These are phyloP conservation scores for Westerdykella aurantiaca DNA, from an alignment of 2,329 filamentous ascomycete genomes.

Conservation along the genomic window DNA sequence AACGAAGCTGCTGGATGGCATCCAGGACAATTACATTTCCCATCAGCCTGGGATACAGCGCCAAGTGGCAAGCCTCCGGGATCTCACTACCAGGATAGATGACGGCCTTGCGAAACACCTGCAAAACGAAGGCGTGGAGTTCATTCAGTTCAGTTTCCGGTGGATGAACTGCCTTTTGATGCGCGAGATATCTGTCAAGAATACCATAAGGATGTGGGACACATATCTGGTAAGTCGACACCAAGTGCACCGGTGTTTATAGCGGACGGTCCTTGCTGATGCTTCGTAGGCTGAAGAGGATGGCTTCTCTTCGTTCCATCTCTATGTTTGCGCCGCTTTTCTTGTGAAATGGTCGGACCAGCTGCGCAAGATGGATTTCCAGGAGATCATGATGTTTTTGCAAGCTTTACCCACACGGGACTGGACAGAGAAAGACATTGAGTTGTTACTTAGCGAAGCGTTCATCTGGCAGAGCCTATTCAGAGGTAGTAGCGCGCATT, in stretches of 20 bases:
- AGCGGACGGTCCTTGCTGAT: slow-evolving; percentile 1
- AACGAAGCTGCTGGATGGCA: slow-evolving; percentile 95
- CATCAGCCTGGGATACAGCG: slow-evolving; percentile 95
- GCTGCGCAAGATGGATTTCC: slow-evolving; percentile 93
- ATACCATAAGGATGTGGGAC: slow-evolving; percentile 99
- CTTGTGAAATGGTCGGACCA: slow-evolving; percentile 97
- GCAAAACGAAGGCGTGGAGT: slow-evolving; percentile 86
- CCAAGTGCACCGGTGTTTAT: slow-evolving; percentile 4
- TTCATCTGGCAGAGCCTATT: slow-evolving; percentile 99
- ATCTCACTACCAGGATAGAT: slow-evolving; percentile 88
- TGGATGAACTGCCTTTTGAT: slow-evolving; percentile 99
- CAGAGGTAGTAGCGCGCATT: slow-evolving; percentile 86
- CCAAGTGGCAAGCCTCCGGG: slow-evolving; percentile 81
- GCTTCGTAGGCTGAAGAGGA: slow-evolving; percentile 80
- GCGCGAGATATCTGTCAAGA: slow-evolving; percentile 93
- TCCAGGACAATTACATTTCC: slow-evolving; percentile 98
- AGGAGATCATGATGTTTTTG: slow-evolving; percentile 99
- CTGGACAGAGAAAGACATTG: slow-evolving; percentile 98
- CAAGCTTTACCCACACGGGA: slow-evolving; percentile 86
- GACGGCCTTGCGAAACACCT: slow-evolving; percentile 77
- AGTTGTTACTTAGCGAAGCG: slow-evolving; percentile 88
- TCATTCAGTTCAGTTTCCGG: slow-evolving; percentile 97
- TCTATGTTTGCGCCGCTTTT: slow-evolving; percentile 97
- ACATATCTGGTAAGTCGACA: slow-evolving; percentile 76
- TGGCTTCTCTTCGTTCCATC: slow-evolving; percentile 95